Percentiles rank a stretch among this genome's conserved stretches.
Conservation (phyloP, 1,284 basidiomycete genomes). For the Hemileia vastatrix region DNA sequence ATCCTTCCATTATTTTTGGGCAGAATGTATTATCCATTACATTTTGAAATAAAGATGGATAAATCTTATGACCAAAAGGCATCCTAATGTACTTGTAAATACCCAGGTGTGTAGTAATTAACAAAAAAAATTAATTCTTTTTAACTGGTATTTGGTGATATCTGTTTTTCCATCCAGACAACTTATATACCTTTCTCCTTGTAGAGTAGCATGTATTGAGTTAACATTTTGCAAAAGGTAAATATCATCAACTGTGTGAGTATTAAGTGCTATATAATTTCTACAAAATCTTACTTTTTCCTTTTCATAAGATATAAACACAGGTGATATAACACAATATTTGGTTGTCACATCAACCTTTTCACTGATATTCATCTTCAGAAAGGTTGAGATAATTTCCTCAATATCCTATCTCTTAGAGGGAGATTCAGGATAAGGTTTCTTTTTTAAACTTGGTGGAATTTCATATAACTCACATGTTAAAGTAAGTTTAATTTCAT, state of each 20-base stretch:
- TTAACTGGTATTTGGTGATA: conserved; percentile 2
- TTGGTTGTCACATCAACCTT: conserved; percentile 12
- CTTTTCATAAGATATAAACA: not conserved
- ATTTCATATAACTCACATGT: too few species aligned
- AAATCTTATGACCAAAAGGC: conserved; percentile 8
- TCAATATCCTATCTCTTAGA: too few species aligned
- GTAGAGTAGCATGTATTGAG: not conserved
- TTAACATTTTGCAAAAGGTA: not conserved
- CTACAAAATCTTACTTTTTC: not conserved
- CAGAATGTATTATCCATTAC: conserved; percentile 8
- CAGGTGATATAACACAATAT: too few species aligned
- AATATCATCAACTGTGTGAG: not conserved
- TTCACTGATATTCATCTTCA: conserved; percentile 4
- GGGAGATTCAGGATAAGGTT: too few species aligned
- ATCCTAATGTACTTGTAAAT: conserved; percentile 7
- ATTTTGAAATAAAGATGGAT: conserved; percentile 9
- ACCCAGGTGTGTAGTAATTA: not conserved
- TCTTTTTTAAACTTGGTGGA: too few species aligned
- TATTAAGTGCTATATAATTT: conserved; percentile 4
- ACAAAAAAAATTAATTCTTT: not conserved
- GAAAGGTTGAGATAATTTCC: too few species aligned
- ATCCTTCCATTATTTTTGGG: not conserved
- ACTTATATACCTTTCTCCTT: not conserved
- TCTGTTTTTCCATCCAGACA: conserved; percentile 1
- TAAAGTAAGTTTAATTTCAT: too few species aligned